phyloP scores from a whole-genome alignment of 352 stramenopile genomes.

The Phytophthora macrochlamydospora region DNA sequence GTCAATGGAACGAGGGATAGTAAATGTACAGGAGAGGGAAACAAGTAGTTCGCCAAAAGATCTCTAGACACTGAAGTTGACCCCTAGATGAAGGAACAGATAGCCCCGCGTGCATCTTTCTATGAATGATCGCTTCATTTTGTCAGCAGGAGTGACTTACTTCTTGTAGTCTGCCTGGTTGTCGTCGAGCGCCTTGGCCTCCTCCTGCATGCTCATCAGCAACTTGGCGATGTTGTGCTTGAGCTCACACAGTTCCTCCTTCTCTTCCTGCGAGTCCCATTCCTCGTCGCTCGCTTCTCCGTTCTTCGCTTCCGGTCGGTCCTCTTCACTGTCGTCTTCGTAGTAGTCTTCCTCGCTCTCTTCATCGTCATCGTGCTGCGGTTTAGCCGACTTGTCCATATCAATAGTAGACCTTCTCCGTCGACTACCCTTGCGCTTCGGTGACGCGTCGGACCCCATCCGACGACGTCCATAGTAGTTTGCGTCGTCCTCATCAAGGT shows the following conservation, averaged over 20 bases:
- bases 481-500: slow-evolving; percentile 38
- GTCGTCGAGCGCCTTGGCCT: slow-evolving; percentile 53
- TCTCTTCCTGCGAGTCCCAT: slow-evolving; percentile 65
- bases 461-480: slow-evolving; percentile 9
- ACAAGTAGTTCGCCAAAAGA: not conserved
- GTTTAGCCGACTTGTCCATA: slow-evolving; percentile 31
- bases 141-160: not conserved
- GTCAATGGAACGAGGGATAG: slow-evolving; percentile 1
- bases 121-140: slow-evolving; percentile 18
- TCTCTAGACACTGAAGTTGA: not conserved
- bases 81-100: no score
- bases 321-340: slow-evolving; percentile 25
- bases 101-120: slow-evolving; percentile 4
- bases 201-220: slow-evolving; percentile 60
- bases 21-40: not conserved
- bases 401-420: slow-evolving; percentile 9
- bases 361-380: slow-evolving; percentile 38
- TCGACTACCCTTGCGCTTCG: slow-evolving; percentile 29
- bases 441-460: slow-evolving; percentile 29
- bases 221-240: slow-evolving; percentile 71
- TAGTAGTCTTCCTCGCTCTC: slow-evolving; percentile 17
- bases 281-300: slow-evolving; percentile 23
- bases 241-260: slow-evolving; percentile 62
- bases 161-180: slow-evolving; percentile 34
- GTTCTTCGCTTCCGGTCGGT: slow-evolving; percentile 24